phyloP scores from a whole-genome alignment of 768 basidiomycete genomes.

The Russula vinacea region DNA sequence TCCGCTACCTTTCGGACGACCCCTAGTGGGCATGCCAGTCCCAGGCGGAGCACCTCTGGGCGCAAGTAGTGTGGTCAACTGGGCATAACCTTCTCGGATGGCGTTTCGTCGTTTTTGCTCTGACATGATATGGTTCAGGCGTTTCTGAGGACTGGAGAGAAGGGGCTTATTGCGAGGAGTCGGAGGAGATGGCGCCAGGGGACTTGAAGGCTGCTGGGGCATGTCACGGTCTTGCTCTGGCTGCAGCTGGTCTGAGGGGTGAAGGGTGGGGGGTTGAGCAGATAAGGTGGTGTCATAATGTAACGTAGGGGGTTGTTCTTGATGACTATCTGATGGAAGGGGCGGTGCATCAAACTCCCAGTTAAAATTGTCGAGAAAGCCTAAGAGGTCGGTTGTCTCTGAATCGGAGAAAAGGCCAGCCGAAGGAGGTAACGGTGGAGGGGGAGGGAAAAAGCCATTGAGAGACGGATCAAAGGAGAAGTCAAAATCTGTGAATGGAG shows the following conservation, averaged over 20 bases:
- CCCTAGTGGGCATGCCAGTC: slow-evolving; percentile 70
- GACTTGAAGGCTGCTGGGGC: slow-evolving; percentile 17
- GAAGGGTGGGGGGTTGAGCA: slow-evolving; percentile 6
- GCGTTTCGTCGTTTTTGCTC: slow-evolving; percentile 92
- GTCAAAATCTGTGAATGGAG: slow-evolving; percentile 65
- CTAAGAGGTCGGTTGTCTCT: slow-evolving; percentile 75
- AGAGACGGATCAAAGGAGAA: slow-evolving; percentile 66
- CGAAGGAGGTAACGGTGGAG: slow-evolving; percentile 62
- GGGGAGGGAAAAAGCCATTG: slow-evolving; percentile 53
- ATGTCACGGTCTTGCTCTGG: slow-evolving; percentile 14
- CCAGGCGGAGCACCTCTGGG: slow-evolving; percentile 69
- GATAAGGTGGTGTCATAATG: slow-evolving; percentile 25
- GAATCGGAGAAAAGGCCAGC: slow-evolving; percentile 75
- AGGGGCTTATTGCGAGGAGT: slow-evolving; percentile 54
- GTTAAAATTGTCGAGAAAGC: slow-evolving; percentile 78
- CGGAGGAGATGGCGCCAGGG: slow-evolving; percentile 28
- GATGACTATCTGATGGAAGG: slow-evolving; percentile 15
- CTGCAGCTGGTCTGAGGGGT: slow-evolving; percentile 5
- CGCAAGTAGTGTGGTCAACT: slow-evolving; percentile 75
- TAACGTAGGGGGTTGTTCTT: slow-evolving; percentile 11
- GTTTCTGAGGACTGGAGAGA: slow-evolving; percentile 80
- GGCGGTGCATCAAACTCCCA: slow-evolving; percentile 51
- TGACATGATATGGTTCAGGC: slow-evolving; percentile 90
- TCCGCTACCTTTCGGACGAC: slow-evolving; percentile 77
- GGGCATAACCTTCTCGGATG: slow-evolving; percentile 86